A percentile compares a stretch with the other conserved stretches of the same genome.
Conservation (phyloP, 176 grass and related monocot species). For the Puccinellia tenuiflora region DNA sequence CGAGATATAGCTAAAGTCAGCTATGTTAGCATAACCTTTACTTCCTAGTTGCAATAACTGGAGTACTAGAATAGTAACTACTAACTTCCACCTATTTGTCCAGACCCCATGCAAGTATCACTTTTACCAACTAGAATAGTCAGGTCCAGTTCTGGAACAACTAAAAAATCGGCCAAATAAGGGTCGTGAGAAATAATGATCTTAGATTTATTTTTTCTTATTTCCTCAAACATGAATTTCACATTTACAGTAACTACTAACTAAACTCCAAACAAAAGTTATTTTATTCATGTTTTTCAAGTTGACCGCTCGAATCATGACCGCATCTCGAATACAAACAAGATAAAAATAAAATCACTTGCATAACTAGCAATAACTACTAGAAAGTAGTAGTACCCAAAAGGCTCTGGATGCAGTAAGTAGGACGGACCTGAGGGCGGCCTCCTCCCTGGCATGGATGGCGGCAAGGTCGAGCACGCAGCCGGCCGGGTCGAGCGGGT, state of each 20-base stretch:
- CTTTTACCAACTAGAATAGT: neutral
- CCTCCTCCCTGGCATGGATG: constrained; percentile 82
- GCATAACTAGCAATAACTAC: neutral
- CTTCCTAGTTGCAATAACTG: neutral
- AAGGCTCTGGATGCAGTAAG: neutral
- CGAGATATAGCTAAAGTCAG: neutral
- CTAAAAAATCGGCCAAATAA: neutral
- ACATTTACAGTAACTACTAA: neutral
- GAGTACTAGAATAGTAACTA: no score
- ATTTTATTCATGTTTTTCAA: neutral
- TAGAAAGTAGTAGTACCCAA: neutral
- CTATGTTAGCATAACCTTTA: neutral
- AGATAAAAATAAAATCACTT: neutral
- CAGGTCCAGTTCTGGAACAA: neutral
- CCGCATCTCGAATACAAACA: neutral
- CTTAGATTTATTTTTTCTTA: neutral
- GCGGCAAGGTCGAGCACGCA: constrained; percentile 66
- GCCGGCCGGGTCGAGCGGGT: constrained; percentile 67
- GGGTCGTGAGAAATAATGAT: neutral
- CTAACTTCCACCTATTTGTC: neutral
- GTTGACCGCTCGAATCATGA: neutral
- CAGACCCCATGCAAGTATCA: neutral
- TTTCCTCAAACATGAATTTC: neutral
- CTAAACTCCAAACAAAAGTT: neutral
- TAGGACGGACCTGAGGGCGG: constrained; percentile 56